Conservation (phyloP, 345 rosid species). For the Anacardium occidentale region DNA sequence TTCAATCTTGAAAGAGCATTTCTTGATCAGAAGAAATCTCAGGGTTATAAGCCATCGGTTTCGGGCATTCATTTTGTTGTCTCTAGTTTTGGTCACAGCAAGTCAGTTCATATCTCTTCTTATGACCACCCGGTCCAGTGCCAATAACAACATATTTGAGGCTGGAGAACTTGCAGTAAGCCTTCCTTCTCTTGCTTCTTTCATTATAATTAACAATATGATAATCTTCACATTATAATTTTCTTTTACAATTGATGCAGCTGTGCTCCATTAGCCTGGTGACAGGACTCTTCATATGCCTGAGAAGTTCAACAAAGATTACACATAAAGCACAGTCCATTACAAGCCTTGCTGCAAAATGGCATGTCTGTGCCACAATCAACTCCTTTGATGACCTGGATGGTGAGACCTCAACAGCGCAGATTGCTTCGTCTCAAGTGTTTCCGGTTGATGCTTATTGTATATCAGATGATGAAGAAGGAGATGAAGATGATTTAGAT, state of each 20-base stretch:
- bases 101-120: constrained; percentile 73
- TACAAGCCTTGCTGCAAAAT: constrained; percentile 81
- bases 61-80: constrained; percentile 59
- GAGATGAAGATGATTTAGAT: constrained; percentile 61
- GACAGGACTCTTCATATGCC: constrained; percentile 77
- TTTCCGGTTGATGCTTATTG: constrained; percentile 35
- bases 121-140: constrained; percentile 50
- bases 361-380: constrained; percentile 89
- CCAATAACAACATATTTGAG: constrained; percentile 63
- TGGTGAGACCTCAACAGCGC: constrained; percentile 59
- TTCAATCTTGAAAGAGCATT: constrained; percentile 61
- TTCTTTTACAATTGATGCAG: constrained; percentile 31
- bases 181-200: background rate
- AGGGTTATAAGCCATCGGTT: constrained; percentile 87
- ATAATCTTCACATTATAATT: too few species aligned
- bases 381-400: constrained; percentile 65
- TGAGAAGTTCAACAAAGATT: constrained; percentile 90
- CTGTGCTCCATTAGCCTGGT: constrained; percentile 76
- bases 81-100: constrained; percentile 64
- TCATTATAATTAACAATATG: background rate
- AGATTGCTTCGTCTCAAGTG: constrained; percentile 26
- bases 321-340: constrained; percentile 81
- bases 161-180: constrained; percentile 76
- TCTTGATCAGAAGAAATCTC: constrained; percentile 60
- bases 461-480: constrained; percentile 54